Evolutionary conservation across 768 basidiomycete genomes (phyloP), one percentile per base, ranked within the genome.

Genomic region (Mycena maculata): DNA sequence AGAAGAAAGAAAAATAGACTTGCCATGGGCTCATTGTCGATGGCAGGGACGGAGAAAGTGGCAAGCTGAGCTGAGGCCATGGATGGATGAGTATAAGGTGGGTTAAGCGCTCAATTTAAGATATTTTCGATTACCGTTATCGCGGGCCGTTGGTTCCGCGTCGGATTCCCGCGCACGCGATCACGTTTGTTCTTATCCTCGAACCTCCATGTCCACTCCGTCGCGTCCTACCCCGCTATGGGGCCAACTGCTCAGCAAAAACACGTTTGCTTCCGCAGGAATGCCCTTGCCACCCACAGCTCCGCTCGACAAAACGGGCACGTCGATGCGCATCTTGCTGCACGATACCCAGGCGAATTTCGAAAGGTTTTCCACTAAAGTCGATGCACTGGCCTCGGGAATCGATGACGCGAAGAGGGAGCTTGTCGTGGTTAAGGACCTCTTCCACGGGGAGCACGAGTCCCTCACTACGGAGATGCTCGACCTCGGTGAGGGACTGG

Each of bases 1-100:
- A 31, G 12, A 27, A 59, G 22, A 59, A 55, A 56, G 18, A 33
- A 41, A 18, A 48, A 39, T 45, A 61, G 31, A 76, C 84, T 73
- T 72, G 94, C 94, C 92, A 98, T 92, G 44, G 94, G 93, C 81
- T 99, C 98, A 90, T 99, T 99, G 61, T 92, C 86, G 75, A 96
- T 84, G 25, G 79, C 83, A 23, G 97, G 97, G 63, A 95, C 87
- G 76, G 90, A 92, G 89, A 96, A 98, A 5, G 88, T 72, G 22
- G 93, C 95, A 50, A 97, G 90, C 74, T 93, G 92, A 50, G 93
- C 88, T 60, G 85, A 86, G 44, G 87, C 75, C 90, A 91, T 92
- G 75, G 73, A n/a, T 82, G 74, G 75, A 74, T 28, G 30, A 33
- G 12, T 28, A 28, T 7, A 15, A 22, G 20, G 39, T 44, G n/a